phyloP scores from a whole-genome alignment of 169 alveolate genomes.

The Plasmodium cynomolgi region DNA sequence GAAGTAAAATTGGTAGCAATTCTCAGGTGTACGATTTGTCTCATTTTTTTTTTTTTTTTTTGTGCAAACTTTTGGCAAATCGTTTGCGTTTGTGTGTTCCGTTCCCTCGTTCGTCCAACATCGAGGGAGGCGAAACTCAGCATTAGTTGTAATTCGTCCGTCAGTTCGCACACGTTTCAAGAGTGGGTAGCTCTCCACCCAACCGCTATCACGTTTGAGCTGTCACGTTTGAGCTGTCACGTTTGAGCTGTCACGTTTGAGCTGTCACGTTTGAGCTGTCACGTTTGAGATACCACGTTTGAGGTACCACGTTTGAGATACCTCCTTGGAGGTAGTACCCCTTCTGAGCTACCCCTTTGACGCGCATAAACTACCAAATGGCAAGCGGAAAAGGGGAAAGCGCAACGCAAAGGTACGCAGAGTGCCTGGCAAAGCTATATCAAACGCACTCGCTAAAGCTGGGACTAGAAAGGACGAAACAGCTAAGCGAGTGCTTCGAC shows the following conservation, averaged over 20 bases:
- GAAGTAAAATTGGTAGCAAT: not conserved
- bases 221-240: too few species aligned
- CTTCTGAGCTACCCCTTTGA: too few species aligned
- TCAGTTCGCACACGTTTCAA: too few species aligned
- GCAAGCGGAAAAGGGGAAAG: not conserved
- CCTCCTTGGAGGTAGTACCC: too few species aligned
- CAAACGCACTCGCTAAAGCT: slow-evolving; percentile 56
- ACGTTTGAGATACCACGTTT: too few species aligned
- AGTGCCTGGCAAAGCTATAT: slow-evolving; percentile 37
- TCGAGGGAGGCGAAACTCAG: not conserved
- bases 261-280: too few species aligned
- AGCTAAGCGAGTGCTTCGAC: slow-evolving; percentile 74
- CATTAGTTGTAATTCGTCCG: not conserved
- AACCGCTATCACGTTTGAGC: not conserved
- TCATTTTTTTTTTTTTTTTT: not conserved
- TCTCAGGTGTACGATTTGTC: not conserved
- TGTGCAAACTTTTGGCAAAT: not conserved
- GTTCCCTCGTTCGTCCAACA: not conserved
- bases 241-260: too few species aligned
- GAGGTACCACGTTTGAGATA: too few species aligned
- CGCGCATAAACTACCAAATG: not conserved
- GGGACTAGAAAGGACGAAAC: slow-evolving; percentile 27
- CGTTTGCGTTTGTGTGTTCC: not conserved
- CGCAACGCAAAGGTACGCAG: slow-evolving; percentile 22
- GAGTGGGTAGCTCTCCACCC: too few species aligned